Evolutionary conservation across 345 rosid genomes (phyloP), one percentile per base, ranked within the genome.

Genomic region (Salix brachista): DNA sequence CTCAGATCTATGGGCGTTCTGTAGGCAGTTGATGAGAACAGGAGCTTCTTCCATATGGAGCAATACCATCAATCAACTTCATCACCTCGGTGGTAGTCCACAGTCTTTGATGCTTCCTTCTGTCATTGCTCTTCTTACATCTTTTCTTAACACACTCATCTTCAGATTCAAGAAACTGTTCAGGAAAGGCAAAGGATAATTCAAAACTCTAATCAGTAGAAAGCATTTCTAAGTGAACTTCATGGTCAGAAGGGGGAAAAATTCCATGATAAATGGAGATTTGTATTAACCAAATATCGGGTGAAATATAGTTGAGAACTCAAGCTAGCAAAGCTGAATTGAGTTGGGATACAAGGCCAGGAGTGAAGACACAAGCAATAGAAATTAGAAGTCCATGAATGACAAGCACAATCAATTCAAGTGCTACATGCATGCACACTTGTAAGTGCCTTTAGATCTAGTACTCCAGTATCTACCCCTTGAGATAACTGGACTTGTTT

Each of bases 1-100:
- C 99, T 89, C 80, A 95, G 87, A 89, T 95, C 99, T 16, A 93
- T 69, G 23, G 97, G 94, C 12, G 97, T 95, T 62, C 99, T 93
- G 75, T 95, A 72, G 39, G 91, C 75, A 67, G 93, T 77, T 2
- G 97, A 85, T 34, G 87, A 74, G 79, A 95, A 93, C 77, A 87
- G 82, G 58, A 80, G 83, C 78, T 88, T 89, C 84, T 93, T 84
- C 97, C 99, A 78, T 78, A 90, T 73, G 87, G 85, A 82, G 94
- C 83, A 80, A 95, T 90, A 52, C 99, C 99, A 83, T 95, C 93
- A 82, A 93, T 81, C 84, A 95, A 80, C 80, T 89, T 91, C 67
- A 83, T 81, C 81, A 95, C 97, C 80, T 95, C 97, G 0, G 85
- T 80, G 82, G 83, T 81, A 44, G 97, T 89, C 99, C 97, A 93